Percentiles rank a stretch among this genome's conserved stretches.
phyloP scores from a whole-genome alignment of 208 protist species.

The Acanthamoeba royreba region DNA sequence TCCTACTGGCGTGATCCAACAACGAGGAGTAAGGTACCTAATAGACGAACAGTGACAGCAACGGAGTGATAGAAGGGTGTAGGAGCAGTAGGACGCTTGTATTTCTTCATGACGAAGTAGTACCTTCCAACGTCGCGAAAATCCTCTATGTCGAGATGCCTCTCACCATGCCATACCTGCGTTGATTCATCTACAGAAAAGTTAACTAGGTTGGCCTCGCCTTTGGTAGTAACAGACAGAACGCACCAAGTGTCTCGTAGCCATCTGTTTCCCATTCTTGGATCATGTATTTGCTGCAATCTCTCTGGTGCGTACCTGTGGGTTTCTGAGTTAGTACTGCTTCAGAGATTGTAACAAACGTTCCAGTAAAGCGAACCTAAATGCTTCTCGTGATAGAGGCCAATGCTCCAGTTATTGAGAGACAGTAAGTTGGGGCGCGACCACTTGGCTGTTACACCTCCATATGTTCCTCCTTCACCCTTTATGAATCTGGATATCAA shows the following conservation, averaged over 20 bases:
- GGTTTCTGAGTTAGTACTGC: no score
- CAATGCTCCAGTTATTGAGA: background rate
- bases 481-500: background rate
- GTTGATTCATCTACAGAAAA: background rate
- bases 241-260: no score
- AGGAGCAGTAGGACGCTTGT: background rate
- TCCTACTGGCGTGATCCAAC: no score
- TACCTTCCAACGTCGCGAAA: background rate
- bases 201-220: no score
- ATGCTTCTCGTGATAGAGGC: background rate
- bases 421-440: background rate
- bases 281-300: no score
- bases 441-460: background rate
- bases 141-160: background rate
- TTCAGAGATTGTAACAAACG: no score
- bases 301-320: no score
- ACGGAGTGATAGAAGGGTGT: background rate
- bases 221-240: no score
- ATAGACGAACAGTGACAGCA: background rate
- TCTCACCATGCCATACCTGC: background rate
- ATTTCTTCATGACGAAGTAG: background rate
- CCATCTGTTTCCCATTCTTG: no score
- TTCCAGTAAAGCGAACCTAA: no score
- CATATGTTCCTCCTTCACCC: background rate
- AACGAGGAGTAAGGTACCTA: background rate